Evolutionary conservation across 306 rosid species (phyloP).

Genomic region (Dryas drummondii): DNA sequence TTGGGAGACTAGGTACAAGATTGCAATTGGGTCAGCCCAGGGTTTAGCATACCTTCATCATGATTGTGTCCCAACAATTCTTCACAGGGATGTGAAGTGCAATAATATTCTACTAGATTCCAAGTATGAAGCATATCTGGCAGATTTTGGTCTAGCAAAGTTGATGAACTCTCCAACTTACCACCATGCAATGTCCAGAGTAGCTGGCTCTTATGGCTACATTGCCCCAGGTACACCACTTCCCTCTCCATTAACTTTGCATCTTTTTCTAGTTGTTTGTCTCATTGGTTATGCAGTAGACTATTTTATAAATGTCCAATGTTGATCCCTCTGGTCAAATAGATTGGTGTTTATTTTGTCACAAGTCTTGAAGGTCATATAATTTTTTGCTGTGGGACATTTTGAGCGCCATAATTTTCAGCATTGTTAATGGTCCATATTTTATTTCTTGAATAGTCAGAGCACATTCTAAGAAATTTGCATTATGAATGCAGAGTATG

Average conservation of each 20-base stretch:
- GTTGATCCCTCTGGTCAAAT: neutral
- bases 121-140: slow-evolving; percentile 80
- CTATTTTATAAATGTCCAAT: neutral
- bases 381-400: too few relatives aligned
- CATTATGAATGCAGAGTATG: slow-evolving; percentile 64
- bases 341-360: neutral
- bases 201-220: slow-evolving; percentile 97
- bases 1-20: slow-evolving; percentile 96
- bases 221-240: slow-evolving; percentile 84
- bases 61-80: slow-evolving; percentile 89
- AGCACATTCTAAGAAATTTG: slow-evolving; percentile 20
- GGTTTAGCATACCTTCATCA: slow-evolving; percentile 96
- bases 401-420: neutral
- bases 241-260: neutral
- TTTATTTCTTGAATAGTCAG: neutral
- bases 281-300: neutral
- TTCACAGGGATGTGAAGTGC: slow-evolving; percentile 97
- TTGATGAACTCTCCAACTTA: slow-evolving; percentile 78
- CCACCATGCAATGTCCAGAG: slow-evolving; percentile 92
- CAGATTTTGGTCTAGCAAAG: slow-evolving; percentile 97
- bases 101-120: slow-evolving; percentile 94
- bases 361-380: neutral
- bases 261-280: too few relatives aligned
- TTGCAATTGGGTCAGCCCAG: slow-evolving; percentile 93
- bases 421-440: neutral